Evolutionary conservation across 495 filamentous ascomycete species (phyloP).

Genomic region (Hyphodiscus hymeniophilus): DNA sequence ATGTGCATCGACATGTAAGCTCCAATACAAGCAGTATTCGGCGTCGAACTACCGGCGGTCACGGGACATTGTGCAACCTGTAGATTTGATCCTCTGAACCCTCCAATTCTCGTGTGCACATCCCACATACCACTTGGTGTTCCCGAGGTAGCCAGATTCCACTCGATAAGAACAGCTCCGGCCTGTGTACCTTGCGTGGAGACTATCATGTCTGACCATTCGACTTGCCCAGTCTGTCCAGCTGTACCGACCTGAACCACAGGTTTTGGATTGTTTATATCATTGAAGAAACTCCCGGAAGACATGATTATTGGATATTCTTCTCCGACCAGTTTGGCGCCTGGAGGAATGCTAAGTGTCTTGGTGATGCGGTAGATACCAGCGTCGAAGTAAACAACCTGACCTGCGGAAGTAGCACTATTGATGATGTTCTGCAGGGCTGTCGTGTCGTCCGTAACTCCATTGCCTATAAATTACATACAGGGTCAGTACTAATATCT

Average conservation of each 20-base stretch:
- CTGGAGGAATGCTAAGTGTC: constrained; percentile 44
- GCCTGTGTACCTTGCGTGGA: constrained; percentile 35
- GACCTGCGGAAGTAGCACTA: constrained; percentile 24
- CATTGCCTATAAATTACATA: constrained; percentile 34
- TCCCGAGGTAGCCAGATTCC: constrained; percentile 13
- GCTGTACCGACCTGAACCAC: constrained; percentile 47
- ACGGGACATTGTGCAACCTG: constrained; percentile 32
- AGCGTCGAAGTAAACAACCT: constrained; percentile 21
- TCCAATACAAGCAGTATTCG: constrained; percentile 35
- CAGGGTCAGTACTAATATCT: too few species aligned
- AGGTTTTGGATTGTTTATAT: constrained; percentile 36
- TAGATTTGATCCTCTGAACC: constrained; percentile 33
- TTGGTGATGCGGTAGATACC: constrained; percentile 37
- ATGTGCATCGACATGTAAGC: constrained; percentile 45
- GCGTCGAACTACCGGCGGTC: constrained; percentile 6
- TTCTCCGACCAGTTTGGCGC: constrained; percentile 40
- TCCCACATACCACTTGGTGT: constrained; percentile 24
- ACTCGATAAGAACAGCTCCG: constrained; percentile 34
- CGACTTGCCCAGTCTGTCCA: constrained; percentile 42
- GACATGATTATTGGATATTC: constrained; percentile 37
- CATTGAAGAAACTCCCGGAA: constrained; percentile 40
- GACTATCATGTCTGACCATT: constrained; percentile 48
- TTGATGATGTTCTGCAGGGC: constrained; percentile 27
- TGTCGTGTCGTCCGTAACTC: constrained; percentile 48
- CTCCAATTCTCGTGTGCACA: constrained; percentile 38